phyloP scores from a whole-genome alignment of 1,284 basidiomycete species.

The Chalciporus sp. region DNA sequence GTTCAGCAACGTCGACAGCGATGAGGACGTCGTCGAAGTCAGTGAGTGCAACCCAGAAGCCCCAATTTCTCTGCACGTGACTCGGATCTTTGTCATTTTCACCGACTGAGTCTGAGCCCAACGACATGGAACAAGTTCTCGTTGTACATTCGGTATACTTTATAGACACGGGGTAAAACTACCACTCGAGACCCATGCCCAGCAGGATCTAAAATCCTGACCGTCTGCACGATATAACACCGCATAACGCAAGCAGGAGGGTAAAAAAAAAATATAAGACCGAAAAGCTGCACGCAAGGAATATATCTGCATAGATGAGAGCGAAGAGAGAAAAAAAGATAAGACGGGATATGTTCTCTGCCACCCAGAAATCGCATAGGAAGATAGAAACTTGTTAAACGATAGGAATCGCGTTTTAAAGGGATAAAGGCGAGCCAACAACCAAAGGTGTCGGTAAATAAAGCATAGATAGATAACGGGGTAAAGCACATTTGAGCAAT shows the following conservation, averaged over 20 bases:
- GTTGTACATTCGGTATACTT: slow-evolving; percentile 11
- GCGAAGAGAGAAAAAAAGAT: slow-evolving; percentile 4
- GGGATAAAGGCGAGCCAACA: slow-evolving; percentile 8
- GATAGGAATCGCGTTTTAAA: slow-evolving; percentile 23
- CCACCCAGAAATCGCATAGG: slow-evolving; percentile 24
- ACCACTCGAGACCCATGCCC: slow-evolving; percentile 17
- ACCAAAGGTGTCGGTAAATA: slow-evolving; percentile 15
- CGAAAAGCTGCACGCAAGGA: slow-evolving; percentile 9
- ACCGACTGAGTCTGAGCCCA: slow-evolving; percentile 15
- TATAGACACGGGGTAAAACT: background rate
- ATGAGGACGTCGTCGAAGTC: background rate
- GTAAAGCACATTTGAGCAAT: background rate
- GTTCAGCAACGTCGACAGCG: slow-evolving; percentile 11
- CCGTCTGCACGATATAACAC: slow-evolving; percentile 7
- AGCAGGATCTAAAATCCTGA: slow-evolving; percentile 12
- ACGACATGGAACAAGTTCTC: slow-evolving; percentile 1
- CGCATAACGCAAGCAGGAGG: slow-evolving; percentile 2
- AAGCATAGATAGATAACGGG: slow-evolving; percentile 15
- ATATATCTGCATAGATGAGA: slow-evolving; percentile 15
- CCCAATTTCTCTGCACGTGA: background rate
- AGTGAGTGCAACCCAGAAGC: slow-evolving; percentile 1
- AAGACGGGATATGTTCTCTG: slow-evolving; percentile 5
- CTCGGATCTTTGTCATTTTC: background rate
- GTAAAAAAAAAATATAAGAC: background rate
- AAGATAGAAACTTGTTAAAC: slow-evolving; percentile 12